Conservation (phyloP, 2,329 filamentous ascomycete genomes). For the Botryotinia narcissicola region DNA sequence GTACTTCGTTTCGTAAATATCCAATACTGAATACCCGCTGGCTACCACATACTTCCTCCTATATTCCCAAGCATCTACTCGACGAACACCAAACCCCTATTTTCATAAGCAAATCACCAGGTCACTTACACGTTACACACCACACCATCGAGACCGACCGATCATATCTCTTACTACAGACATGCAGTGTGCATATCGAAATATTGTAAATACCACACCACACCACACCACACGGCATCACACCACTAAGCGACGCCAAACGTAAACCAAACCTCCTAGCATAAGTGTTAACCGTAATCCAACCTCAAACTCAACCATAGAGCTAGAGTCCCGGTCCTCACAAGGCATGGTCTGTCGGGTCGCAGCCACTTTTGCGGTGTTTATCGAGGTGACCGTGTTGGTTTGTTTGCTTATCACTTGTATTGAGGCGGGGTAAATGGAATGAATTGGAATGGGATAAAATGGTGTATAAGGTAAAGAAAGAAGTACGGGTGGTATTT, state of each 20-base stretch:
- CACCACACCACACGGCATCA: background rate
- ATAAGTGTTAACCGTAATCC: accelerated
- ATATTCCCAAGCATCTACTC: background rate
- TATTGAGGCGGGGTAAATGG: background rate
- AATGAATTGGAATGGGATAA: too few species aligned
- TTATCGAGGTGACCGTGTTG: background rate
- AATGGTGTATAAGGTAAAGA: background rate
- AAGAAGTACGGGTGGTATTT: background rate
- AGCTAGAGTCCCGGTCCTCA: too few species aligned
- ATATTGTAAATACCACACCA: background rate
- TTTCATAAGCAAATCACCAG: background rate
- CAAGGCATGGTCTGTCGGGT: background rate
- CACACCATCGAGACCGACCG: background rate
- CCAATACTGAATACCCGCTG: too few species aligned
- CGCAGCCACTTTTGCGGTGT: accelerated
- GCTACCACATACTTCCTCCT: background rate
- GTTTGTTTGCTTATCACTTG: background rate
- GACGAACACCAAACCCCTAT: background rate
- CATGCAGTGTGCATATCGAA: accelerated
- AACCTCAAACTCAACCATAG: too few species aligned
- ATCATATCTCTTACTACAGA: background rate
- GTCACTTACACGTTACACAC: background rate
- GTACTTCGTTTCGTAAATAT: background rate
- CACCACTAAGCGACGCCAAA: too few species aligned
- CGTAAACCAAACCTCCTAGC: background rate